Evolutionary conservation across 2,329 filamentous ascomycete genomes (phyloP).

Genomic region (Chaetomiaceae sp.): DNA sequence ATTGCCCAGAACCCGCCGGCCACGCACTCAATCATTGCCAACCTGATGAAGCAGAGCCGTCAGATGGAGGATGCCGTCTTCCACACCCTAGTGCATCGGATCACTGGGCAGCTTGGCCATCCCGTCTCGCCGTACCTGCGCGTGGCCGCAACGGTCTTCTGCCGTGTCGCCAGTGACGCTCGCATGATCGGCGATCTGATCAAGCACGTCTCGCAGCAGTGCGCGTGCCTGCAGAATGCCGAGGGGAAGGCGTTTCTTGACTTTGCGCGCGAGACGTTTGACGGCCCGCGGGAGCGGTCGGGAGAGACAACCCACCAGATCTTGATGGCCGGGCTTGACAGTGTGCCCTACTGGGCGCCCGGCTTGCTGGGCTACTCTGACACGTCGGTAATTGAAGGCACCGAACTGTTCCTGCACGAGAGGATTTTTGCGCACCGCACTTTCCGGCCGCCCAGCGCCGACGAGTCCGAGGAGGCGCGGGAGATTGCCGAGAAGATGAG

Average conservation of each 20-base stretch:
- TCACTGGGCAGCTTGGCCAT: conserved; percentile 47
- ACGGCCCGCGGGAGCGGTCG: conserved; percentile 30
- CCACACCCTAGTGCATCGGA: conserved; percentile 48
- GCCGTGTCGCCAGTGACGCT: conserved; percentile 37
- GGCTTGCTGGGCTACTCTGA: conserved; percentile 47
- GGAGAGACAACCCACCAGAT: conserved; percentile 29
- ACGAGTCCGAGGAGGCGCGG: conserved; percentile 30
- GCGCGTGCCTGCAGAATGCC: conserved; percentile 39
- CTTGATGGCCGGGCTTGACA: conserved; percentile 30
- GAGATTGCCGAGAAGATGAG: conserved; percentile 32
- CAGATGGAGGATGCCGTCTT: conserved; percentile 50
- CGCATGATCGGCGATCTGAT: conserved; percentile 38
- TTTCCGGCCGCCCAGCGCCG: conserved; percentile 19
- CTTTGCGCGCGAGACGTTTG: conserved; percentile 37
- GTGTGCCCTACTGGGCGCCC: conserved; percentile 48
- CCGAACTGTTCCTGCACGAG: conserved; percentile 42
- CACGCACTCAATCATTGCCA: conserved; percentile 53
- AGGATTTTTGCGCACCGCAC: conserved; percentile 39
- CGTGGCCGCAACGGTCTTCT: conserved; percentile 49
- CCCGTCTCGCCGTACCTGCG: conserved; percentile 54
- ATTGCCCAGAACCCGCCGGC: conserved; percentile 53
- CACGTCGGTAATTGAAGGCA: conserved; percentile 36
- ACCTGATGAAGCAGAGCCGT: conserved; percentile 50
- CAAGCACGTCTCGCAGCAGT: conserved; percentile 42
- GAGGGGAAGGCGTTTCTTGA: conserved; percentile 48